Evolutionary conservation across 345 rosid genomes (phyloP), one percentile per base, ranked within the genome.

Genomic region (Toxicodendron radicans): DNA sequence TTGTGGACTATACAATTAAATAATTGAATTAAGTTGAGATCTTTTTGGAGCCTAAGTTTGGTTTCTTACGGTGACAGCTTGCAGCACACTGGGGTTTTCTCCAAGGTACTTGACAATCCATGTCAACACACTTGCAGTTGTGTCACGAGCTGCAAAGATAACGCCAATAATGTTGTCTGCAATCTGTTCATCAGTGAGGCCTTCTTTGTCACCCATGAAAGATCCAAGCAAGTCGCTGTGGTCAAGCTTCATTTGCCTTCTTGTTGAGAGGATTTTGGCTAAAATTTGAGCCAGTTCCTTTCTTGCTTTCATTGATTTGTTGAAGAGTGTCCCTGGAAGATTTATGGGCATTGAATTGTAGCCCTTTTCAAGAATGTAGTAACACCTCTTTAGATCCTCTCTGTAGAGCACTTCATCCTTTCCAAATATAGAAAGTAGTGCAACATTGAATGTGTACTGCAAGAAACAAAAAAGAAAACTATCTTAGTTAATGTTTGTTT

Each of bases 271-370:
- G 78, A 86, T 86, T 78, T 70, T 88, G 0, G 91, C 88, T 33
- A 95, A 60, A 80, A 95, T 95, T 64, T 78, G 86, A 3, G 90
- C 91, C 8, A 95, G 84, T 71, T 93, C 92, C 20, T 86, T 90
- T 27, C 99, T 90, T 61, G 99, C 95, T 77, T 83, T 91, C 97
- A 95, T 95, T 3, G 99, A 75, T 80, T 90, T 87, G 90, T 91
- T 56, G 85, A 92, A 92, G 11, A 92, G 92, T 8, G 99, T 95
- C 14, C 98, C 99, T 0, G 99, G 98, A 16, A 95, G 83, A 68
- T 93, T 90, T 8, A 95, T 77, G 17, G 97, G 98, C 98, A 95
- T 90, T n/a, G 99, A 95, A 74, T 95, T 95, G 88, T 95, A 95
- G 0, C 97, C 99, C 71, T 90, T 85, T 73, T 95, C 99, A 10